These are phyloP conservation scores for Penicillium mononematosum DNA, from an alignment of 495 filamentous ascomycete species.

Conservation along the genomic window DNA sequence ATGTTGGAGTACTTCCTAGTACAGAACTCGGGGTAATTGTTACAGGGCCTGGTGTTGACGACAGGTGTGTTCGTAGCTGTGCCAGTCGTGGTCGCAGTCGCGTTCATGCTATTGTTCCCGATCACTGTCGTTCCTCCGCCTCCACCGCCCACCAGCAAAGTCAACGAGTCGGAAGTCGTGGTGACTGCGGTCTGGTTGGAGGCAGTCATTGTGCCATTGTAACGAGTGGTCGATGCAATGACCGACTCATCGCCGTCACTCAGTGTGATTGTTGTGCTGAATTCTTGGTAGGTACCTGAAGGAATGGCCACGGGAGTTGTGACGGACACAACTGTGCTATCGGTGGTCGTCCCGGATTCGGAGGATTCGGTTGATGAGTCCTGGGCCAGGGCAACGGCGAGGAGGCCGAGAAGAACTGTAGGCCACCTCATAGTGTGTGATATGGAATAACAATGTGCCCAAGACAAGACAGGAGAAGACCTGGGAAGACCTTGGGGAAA, in stretches of 20 bases:
- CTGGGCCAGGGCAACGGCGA: slow-evolving; percentile 19
- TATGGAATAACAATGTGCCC: neutral
- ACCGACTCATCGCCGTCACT: slow-evolving; percentile 24
- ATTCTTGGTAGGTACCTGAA: slow-evolving; percentile 41
- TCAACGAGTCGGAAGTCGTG: slow-evolving; percentile 37
- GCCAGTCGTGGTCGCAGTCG: slow-evolving; percentile 36
- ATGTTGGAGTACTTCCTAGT: slow-evolving; percentile 81
- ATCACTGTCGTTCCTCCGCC: slow-evolving; percentile 29
- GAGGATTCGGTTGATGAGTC: slow-evolving; percentile 15
- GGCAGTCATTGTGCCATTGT: slow-evolving; percentile 21
- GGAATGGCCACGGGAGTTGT: slow-evolving; percentile 22
- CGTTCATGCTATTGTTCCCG: slow-evolving; percentile 47
- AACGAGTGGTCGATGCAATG: slow-evolving; percentile 19
- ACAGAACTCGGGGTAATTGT: slow-evolving; percentile 84
- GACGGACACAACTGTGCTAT: slow-evolving; percentile 18
- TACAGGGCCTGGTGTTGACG: slow-evolving; percentile 79
- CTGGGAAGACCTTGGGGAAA: too few species aligned
- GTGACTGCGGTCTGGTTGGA: slow-evolving; percentile 38
- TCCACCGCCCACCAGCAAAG: slow-evolving; percentile 39
- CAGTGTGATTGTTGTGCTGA: slow-evolving; percentile 41
- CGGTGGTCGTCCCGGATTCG: slow-evolving; percentile 8
- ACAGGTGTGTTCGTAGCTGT: slow-evolving; percentile 47
- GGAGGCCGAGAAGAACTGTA: slow-evolving; percentile 16
- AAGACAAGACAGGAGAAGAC: neutral
- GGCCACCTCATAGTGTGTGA: slow-evolving; percentile 26